phyloP scores from a whole-genome alignment of 1,139 yeast genomes.

The Hansenula lynferdii region DNA sequence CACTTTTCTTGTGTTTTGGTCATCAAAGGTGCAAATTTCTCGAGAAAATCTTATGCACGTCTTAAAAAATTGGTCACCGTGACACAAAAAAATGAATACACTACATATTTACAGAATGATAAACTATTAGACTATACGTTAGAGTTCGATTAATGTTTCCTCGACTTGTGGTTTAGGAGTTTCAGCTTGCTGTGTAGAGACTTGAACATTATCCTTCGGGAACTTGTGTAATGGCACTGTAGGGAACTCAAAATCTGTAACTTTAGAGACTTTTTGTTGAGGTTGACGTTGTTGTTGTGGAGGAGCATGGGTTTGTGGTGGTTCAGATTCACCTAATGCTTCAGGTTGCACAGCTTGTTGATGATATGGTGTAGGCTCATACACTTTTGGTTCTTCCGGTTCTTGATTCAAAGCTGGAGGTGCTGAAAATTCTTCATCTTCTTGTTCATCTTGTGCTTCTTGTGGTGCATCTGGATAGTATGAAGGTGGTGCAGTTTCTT shows the following conservation, averaged over 20 bases:
- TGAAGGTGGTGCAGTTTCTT: background rate
- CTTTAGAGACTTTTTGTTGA: slow-evolving; percentile 17
- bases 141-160: slow-evolving; percentile 24
- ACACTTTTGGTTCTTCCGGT: background rate
- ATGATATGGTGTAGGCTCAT: slow-evolving; percentile 3
- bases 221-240: slow-evolving; percentile 31
- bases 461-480: no score
- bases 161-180: slow-evolving; percentile 19
- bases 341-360: background rate
- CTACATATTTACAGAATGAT: no score
- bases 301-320: slow-evolving; percentile 1
- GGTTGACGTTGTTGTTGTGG: no score
- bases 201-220: no score
- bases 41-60: no score
- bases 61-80: no score
- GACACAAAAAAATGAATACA: no score
- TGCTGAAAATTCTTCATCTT: slow-evolving; percentile 3
- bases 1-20: no score
- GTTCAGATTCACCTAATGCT: no score
- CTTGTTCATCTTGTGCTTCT: slow-evolving; percentile 2
- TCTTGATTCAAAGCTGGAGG: slow-evolving; percentile 6
- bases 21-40: no score
- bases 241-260: slow-evolving; percentile 33
- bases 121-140: no score
- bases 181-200: no score